These are phyloP conservation scores for Yarrowia sp. DNA, from an alignment of 805 yeast genomes.

Conservation along the genomic window DNA sequence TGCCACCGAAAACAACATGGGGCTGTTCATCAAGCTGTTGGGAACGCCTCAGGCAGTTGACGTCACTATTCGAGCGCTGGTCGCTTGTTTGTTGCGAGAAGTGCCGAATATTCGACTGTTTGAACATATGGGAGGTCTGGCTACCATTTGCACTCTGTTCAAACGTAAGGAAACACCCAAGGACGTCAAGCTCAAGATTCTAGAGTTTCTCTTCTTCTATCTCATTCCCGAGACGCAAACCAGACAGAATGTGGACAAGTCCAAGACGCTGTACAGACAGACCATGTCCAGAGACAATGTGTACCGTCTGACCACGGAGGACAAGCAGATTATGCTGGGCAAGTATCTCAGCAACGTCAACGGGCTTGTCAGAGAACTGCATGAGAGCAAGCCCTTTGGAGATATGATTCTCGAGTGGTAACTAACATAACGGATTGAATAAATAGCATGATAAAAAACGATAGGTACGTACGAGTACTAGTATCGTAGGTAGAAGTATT, in stretches of 20 bases:
- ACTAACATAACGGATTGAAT: no score
- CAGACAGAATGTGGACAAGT: constrained; percentile 26
- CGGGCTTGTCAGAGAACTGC: constrained; percentile 47
- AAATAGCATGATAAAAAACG: no score
- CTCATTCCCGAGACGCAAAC: constrained; percentile 54
- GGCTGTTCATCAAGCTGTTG: constrained; percentile 35
- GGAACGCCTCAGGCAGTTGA: constrained; percentile 36
- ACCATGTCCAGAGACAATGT: constrained; percentile 29
- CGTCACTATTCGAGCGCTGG: constrained; percentile 51
- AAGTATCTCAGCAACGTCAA: constrained; percentile 46
- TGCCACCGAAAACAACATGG: constrained; percentile 43
- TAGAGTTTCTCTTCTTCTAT: constrained; percentile 69
- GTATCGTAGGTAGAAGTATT: no score
- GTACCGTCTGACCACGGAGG: constrained; percentile 42
- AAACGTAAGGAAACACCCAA: constrained; percentile 44
- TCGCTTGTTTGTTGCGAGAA: constrained; percentile 55
- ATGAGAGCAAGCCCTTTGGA: constrained; percentile 50
- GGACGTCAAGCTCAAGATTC: constrained; percentile 56
- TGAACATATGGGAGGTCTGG: constrained; percentile 56
- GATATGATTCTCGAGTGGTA: constrained; percentile 47
- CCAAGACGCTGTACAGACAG: constrained; percentile 27
- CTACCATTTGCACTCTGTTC: constrained; percentile 48
- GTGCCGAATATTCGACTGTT: constrained; percentile 56
- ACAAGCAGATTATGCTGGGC: constrained; percentile 45
- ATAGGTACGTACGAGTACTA: no score